Evolutionary conservation across 306 rosid genomes (phyloP).

Genomic region (Cicer yamashitae): DNA sequence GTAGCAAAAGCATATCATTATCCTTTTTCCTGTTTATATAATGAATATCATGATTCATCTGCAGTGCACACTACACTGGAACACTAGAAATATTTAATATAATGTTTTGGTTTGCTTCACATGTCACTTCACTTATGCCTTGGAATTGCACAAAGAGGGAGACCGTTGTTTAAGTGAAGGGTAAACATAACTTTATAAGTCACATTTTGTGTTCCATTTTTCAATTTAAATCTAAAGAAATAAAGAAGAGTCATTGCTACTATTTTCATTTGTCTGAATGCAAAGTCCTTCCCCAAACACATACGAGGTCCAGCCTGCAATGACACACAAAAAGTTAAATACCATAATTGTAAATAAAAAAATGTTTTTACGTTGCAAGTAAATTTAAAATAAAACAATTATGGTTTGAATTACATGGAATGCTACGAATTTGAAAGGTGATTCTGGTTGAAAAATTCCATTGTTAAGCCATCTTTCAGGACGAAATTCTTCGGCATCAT

Average conservation of each 20-base stretch:
- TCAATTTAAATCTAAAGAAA: constrained; percentile 66
- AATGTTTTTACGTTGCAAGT: neutral
- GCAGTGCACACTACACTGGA: no score
- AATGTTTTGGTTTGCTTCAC: neutral
- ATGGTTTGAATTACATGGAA: constrained; percentile 63
- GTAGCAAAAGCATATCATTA: no score
- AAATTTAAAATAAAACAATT: neutral
- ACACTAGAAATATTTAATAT: no score
- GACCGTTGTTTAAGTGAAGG: constrained; percentile 75
- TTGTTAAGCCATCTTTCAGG: constrained; percentile 82
- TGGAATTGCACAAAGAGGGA: constrained; percentile 58
- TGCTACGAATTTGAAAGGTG: constrained; percentile 76
- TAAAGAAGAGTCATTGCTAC: constrained; percentile 60
- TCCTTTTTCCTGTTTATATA: no score
- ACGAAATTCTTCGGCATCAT: constrained; percentile 63
- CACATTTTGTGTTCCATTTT: constrained; percentile 48
- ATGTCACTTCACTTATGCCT: constrained; percentile 34
- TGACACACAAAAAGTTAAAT: neutral
- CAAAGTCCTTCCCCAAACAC: constrained; percentile 79
- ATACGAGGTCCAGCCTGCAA: constrained; percentile 80
- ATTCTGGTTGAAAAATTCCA: constrained; percentile 65
- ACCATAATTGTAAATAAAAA: neutral
- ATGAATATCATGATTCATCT: no score
- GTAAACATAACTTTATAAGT: constrained; percentile 75
- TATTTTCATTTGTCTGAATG: constrained; percentile 83